Conservation (phyloP, 345 rosid genomes). For the Brassica carinata region DNA sequence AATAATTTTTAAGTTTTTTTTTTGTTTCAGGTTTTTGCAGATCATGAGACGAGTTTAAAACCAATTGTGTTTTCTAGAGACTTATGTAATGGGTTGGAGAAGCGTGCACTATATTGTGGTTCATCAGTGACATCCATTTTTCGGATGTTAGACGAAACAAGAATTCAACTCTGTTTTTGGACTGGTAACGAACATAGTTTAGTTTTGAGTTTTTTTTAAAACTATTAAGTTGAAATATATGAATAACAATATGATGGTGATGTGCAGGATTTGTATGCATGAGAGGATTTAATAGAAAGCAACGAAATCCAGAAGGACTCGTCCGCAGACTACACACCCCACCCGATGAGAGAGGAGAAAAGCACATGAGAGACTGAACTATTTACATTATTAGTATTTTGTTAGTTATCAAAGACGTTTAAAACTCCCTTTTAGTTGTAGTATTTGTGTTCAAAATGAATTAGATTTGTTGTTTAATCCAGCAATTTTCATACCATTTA, state of each 20-base stretch:
- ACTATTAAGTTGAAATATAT: not conserved
- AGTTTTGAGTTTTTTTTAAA: not conserved
- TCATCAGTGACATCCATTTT: constrained; percentile 46
- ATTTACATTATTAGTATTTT: not conserved
- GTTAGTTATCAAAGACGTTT: not conserved
- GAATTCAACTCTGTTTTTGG: constrained; percentile 43
- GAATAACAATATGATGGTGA: not conserved
- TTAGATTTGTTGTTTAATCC: constrained; percentile 44
- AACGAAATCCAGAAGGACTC: constrained; percentile 41
- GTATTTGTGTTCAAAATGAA: constrained; percentile 54
- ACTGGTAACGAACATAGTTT: constrained; percentile 38
- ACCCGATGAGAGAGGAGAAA: constrained; percentile 31
- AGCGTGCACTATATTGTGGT: constrained; percentile 51
- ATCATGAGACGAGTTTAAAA: constrained; percentile 50
- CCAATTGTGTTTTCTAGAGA: constrained; percentile 47
- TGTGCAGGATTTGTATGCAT: constrained; percentile 55
- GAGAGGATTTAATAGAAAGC: constrained; percentile 51
- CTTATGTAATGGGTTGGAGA: constrained; percentile 41
- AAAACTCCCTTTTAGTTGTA: not conserved
- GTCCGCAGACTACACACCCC: constrained; percentile 44
- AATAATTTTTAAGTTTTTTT: not conserved
- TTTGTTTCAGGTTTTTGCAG: constrained; percentile 78
- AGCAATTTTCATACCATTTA: constrained; percentile 67
- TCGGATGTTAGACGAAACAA: constrained; percentile 11
- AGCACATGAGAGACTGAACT: not conserved